Base-by-base conservation (phyloP, 306 rosid species). In the Vigna hirtella region DNA sequence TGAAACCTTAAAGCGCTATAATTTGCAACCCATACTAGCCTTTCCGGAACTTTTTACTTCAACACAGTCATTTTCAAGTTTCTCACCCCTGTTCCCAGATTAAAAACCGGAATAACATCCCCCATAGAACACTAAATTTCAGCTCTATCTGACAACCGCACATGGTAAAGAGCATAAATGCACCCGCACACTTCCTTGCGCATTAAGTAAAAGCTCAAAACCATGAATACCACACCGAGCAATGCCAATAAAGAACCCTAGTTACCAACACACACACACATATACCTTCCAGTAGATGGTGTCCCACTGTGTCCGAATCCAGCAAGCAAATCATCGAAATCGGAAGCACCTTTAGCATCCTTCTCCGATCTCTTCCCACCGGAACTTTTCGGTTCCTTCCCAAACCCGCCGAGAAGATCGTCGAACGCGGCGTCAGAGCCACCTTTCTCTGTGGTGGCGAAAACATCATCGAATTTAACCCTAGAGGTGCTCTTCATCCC, bases 351-450 rank as follows among this genome's bases (percentile, higher is more conserved):
- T 81, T 76, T 88, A 65, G 67, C 91, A 47, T 84, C 77, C 77
- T 83, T 89, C 77, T 82, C 93, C 62, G 79, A 55, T 83, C 83
- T 71, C 77, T 77, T 87, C 30, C 76, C 79, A 28, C 73, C 82
- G 22, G 83, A 83, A 69, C 82, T 81, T 87, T 88, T 95, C 34
- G 91, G 61, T 28, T 83, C 77, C 88, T 84, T 95, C 9, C 94
- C 91, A 82, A 96, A 90, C 12, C 98, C 97, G 16, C 88, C 98
- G 1, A 91, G 90, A 72, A 96, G 91, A 77, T 91, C 98, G 76
- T 93, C 97, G 58, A 96, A 87, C 26, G 90, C 97, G 11, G 76
- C 80, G 16, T 14, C 4, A 26, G 32, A 43, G 6, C 56, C 52
- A 10, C 45, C 57, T 16, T 47, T 70, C 17, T 83, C 85, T 22